Evolutionary conservation across 2,329 filamentous ascomycete genomes (phyloP).

Genomic region (Colletotrichum sp.): DNA sequence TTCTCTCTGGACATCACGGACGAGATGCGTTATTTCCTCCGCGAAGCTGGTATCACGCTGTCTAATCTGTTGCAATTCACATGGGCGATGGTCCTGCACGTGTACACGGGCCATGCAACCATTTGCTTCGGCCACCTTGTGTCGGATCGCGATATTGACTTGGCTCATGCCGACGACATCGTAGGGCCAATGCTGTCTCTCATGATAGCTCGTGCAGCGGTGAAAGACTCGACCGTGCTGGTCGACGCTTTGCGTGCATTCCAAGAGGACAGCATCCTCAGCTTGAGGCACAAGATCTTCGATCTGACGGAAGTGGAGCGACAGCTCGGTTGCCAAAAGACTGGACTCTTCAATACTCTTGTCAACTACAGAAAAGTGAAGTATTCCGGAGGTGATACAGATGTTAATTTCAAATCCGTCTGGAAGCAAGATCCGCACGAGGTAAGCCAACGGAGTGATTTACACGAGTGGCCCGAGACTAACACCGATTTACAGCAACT

Average conservation of each 20-base stretch:
- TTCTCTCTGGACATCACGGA: not conserved
- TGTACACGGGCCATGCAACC: not conserved
- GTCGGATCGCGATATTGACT: not conserved
- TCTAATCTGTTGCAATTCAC: slow-evolving; percentile 2
- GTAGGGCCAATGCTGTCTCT: not conserved
- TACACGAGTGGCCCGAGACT: not conserved
- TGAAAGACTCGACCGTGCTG: not conserved
- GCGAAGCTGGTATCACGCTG: not conserved
- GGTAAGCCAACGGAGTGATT: not conserved
- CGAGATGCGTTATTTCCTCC: not conserved
- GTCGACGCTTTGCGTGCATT: not conserved
- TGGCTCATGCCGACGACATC: not conserved
- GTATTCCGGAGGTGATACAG: not conserved
- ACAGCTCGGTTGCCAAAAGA: not conserved
- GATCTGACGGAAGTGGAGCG: not conserved
- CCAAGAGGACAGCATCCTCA: not conserved
- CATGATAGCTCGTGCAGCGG: not conserved
- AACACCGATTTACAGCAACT: not conserved
- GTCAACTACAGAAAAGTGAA: slow-evolving; percentile 3
- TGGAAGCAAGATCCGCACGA: slow-evolving; percentile 18
- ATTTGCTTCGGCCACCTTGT: slow-evolving; percentile 1
- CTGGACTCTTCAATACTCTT: not conserved
- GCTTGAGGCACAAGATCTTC: not conserved
- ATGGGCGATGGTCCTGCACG: not conserved
- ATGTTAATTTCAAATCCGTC: not conserved